These are phyloP conservation scores for Petunia axillaris DNA, from an alignment of 257 asterid species.

Conservation along the genomic window DNA sequence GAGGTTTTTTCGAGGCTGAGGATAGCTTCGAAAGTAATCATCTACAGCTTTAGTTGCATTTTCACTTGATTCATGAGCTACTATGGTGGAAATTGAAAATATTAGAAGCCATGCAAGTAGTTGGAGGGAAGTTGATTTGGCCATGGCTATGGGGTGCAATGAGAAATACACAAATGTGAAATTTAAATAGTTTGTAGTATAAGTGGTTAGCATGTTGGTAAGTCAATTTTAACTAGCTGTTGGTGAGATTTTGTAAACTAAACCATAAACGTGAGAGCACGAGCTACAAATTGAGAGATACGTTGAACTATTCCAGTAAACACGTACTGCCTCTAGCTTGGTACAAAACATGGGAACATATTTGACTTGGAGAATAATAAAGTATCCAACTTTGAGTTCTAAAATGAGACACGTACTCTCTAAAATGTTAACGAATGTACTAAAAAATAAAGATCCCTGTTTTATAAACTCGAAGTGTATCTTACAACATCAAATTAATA, in stretches of 20 bases:
- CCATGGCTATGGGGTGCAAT: constrained; percentile 37
- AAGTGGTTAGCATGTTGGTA: constrained; percentile 50
- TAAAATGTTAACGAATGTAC: not conserved
- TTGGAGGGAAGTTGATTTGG: constrained; percentile 35
- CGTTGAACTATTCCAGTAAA: constrained; percentile 5
- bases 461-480: not conserved
- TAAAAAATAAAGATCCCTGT: not conserved
- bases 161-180: not conserved
- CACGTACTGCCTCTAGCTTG: not conserved
- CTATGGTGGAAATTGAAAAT: constrained; percentile 28
- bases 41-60: constrained; percentile 20
- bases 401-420: constrained; percentile 5
- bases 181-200: constrained; percentile 30
- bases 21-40: constrained; percentile 30
- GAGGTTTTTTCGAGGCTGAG: constrained; percentile 34
- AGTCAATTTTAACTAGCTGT: constrained; percentile 30
- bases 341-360: not conserved
- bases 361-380: not conserved
- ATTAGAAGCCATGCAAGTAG: constrained; percentile 40
- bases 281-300: constrained; percentile 33
- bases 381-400: not conserved
- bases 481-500: not conserved
- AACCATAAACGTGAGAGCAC: constrained; percentile 55
- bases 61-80: constrained; percentile 27
- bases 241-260: constrained; percentile 40